These are phyloP conservation scores for Dothideomycetes sp. DNA, from an alignment of 2,329 filamentous ascomycete genomes.

Conservation along the genomic window DNA sequence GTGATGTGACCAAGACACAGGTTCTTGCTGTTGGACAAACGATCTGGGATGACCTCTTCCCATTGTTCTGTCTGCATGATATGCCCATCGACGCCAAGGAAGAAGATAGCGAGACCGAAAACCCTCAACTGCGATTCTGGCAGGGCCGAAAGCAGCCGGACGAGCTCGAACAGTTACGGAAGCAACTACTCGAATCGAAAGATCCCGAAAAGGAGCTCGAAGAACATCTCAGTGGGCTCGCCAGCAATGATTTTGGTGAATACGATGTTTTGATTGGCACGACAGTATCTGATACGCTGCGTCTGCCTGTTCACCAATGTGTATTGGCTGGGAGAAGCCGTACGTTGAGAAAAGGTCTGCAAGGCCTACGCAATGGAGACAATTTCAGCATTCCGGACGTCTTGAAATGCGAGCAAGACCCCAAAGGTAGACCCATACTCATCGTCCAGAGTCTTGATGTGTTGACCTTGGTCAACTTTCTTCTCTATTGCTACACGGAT, in stretches of 20 bases:
- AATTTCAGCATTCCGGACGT: constrained; percentile 49
- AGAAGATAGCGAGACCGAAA: constrained; percentile 31
- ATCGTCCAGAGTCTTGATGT: constrained; percentile 63
- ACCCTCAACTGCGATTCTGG: constrained; percentile 38
- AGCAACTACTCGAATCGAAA: constrained; percentile 49
- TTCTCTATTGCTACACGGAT: constrained; percentile 74
- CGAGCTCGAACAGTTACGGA: constrained; percentile 41
- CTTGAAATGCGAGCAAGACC: constrained; percentile 43
- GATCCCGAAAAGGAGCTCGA: constrained; percentile 55
- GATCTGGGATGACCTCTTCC: constrained; percentile 63
- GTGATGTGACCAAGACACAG: constrained; percentile 63
- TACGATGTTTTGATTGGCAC: constrained; percentile 39
- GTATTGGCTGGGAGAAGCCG: constrained; percentile 65
- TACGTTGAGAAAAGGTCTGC: constrained; percentile 51
- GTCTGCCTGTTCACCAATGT: constrained; percentile 74
- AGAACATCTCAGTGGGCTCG: constrained; percentile 32
- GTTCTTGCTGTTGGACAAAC: constrained; percentile 56
- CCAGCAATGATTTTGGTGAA: constrained; percentile 26
- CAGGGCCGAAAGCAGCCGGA: constrained; percentile 31
- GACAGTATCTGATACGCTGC: constrained; percentile 50
- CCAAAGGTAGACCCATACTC: constrained; percentile 44
- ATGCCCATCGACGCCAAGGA: constrained; percentile 34
- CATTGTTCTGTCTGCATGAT: constrained; percentile 56
- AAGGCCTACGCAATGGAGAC: constrained; percentile 31
- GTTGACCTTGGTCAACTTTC: constrained; percentile 66